Percentiles rank a stretch among this genome's conserved stretches.
These are phyloP conservation scores for Podosphaera xanthii DNA, from an alignment of 2,329 filamentous ascomycete species.

Conservation along the genomic window DNA sequence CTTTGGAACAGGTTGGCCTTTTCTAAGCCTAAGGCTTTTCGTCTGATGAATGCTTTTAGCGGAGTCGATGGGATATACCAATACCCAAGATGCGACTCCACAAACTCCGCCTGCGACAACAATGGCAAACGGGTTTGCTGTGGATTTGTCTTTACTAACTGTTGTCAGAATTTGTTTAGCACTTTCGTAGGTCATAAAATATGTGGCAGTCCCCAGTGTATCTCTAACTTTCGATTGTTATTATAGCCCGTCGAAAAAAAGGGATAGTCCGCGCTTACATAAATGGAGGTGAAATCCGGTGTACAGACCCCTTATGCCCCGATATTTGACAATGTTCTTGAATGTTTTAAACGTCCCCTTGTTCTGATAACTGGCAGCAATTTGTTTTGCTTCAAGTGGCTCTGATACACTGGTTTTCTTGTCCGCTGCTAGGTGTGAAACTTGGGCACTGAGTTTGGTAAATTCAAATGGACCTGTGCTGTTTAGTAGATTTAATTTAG, in stretches of 20 bases:
- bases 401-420: conserved; percentile 21
- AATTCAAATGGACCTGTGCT: conserved; percentile 54
- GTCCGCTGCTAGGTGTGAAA: conserved; percentile 53
- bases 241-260: background rate
- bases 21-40: conserved; percentile 48
- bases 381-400: conserved; percentile 14
- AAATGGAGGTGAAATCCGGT: conserved; percentile 62
- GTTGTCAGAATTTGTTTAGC: conserved; percentile 63
- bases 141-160: conserved; percentile 43
- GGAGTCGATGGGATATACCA: conserved; percentile 42
- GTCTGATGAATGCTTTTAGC: conserved; percentile 73
- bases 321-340: conserved; percentile 51
- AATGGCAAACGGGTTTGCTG: conserved; percentile 61
- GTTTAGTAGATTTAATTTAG: conserved; percentile 3
- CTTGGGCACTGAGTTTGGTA: conserved; percentile 72
- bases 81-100: conserved; percentile 63
- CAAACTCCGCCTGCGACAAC: conserved; percentile 59
- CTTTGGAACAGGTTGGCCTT: conserved; percentile 38
- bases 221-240: conserved; percentile 38
- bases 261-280: conserved; percentile 27
- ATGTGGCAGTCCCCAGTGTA: conserved; percentile 62
- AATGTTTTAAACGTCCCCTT: conserved; percentile 59
- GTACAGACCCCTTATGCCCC: conserved; percentile 52
- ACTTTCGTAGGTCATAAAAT: conserved; percentile 78
- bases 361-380: conserved; percentile 50